Percentiles rank a stretch among this genome's conserved stretches.
phyloP scores from a whole-genome alignment of 306 rosid species.

The Dalbergia cultrata region DNA sequence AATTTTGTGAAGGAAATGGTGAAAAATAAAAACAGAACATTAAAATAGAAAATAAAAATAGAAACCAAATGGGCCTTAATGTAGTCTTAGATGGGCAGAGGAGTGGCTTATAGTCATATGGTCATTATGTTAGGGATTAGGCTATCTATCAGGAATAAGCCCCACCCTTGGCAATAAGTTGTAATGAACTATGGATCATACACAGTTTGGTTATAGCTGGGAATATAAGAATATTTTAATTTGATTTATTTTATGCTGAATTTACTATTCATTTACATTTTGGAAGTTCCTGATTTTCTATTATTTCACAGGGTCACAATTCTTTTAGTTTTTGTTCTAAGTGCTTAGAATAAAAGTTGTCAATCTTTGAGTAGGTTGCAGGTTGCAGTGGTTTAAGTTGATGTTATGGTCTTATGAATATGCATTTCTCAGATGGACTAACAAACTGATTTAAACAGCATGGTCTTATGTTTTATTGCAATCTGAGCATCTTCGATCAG shows the following conservation, averaged over 20 bases:
- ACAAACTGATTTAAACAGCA: not conserved
- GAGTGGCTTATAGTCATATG: slow-evolving; percentile 51
- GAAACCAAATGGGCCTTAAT: not conserved
- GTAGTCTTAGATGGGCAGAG: slow-evolving; percentile 55
- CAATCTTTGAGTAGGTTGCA: not conserved
- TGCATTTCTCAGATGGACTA: slow-evolving; percentile 22
- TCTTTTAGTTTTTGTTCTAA: slow-evolving; percentile 14
- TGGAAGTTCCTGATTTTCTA: slow-evolving; percentile 43
- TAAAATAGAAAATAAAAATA: too few species aligned
- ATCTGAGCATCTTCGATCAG: not conserved
- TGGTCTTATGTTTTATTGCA: not conserved
- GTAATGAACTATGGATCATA: slow-evolving; percentile 58
- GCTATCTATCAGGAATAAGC: slow-evolving; percentile 69
- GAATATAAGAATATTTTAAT: slow-evolving; percentile 58
- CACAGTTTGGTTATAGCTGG: slow-evolving; percentile 61
- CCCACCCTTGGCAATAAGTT: slow-evolving; percentile 58
- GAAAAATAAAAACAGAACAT: too few species aligned
- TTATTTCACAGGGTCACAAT: slow-evolving; percentile 35
- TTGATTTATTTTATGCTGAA: slow-evolving; percentile 48
- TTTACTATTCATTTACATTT: slow-evolving; percentile 28
- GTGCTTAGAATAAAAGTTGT: slow-evolving; percentile 5
- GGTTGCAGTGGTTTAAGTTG: slow-evolving; percentile 26
- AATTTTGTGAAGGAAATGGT: too few species aligned
- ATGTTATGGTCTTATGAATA: not conserved
- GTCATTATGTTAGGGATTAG: slow-evolving; percentile 52